These are phyloP conservation scores for Neonectria ditissima DNA, from an alignment of 2,329 filamentous ascomycete species.

Conservation along the genomic window DNA sequence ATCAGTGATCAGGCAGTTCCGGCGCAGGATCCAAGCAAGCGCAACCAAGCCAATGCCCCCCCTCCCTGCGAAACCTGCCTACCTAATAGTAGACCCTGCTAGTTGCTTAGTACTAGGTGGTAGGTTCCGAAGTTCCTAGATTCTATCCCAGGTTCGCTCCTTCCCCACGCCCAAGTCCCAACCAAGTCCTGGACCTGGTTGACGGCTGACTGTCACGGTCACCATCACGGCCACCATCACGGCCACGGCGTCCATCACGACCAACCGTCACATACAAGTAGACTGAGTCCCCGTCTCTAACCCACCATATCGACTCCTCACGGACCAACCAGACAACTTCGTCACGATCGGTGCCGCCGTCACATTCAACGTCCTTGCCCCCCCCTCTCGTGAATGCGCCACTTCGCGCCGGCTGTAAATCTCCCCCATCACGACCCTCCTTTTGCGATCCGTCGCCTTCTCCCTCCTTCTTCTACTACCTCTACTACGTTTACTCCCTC, in stretches of 20 bases:
- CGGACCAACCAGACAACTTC: not conserved
- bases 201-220: not conserved
- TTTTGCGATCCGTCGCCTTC: slow-evolving; percentile 20
- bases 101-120: too few relatives aligned
- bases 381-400: slow-evolving; percentile 28
- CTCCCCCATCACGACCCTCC: slow-evolving; percentile 26
- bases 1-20: slow-evolving; percentile 15
- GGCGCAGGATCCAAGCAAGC: slow-evolving; percentile 1
- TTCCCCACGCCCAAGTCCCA: slow-evolving; percentile 24
- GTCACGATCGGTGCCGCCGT: slow-evolving; percentile 11
- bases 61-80: not conserved
- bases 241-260: not conserved
- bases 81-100: too few relatives aligned
- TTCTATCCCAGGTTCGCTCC: slow-evolving; percentile 5
- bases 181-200: not conserved
- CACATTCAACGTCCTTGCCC: slow-evolving; percentile 18
- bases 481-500: slow-evolving; percentile 24
- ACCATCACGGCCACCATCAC: not conserved
- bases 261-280: not conserved
- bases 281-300: not conserved
- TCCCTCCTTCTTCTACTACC: slow-evolving; percentile 15
- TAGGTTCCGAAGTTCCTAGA: not conserved
- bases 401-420: slow-evolving; percentile 28
- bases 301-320: not conserved
- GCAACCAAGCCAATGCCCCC: not conserved